A percentile compares a stretch with the other conserved stretches of the same genome.
These are phyloP conservation scores for Lyophyllum semitale DNA, from an alignment of 768 basidiomycete species.

Conservation along the genomic window DNA sequence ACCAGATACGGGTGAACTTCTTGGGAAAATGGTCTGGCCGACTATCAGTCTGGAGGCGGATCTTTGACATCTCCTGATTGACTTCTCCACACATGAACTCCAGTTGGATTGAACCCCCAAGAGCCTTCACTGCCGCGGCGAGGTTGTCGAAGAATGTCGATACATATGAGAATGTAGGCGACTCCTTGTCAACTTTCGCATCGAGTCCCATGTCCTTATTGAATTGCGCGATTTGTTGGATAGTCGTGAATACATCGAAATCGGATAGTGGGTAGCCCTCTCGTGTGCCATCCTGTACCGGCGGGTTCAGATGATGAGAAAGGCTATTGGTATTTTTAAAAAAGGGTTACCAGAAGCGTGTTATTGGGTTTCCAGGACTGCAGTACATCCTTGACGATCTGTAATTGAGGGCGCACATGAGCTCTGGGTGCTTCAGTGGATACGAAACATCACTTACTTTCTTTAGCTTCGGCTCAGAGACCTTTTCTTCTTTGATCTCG, in stretches of 20 bases:
- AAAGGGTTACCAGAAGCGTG: no score
- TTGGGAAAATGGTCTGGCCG: conserved; percentile 29
- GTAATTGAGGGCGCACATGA: neutral
- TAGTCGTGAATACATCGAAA: conserved; percentile 16
- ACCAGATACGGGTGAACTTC: conserved; percentile 32
- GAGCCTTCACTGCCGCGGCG: conserved; percentile 21
- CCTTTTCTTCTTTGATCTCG: no score
- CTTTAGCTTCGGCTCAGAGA: conserved; percentile 6
- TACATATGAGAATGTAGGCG: no score
- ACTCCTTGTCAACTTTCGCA: no score
- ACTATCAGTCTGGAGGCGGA: conserved; percentile 26
- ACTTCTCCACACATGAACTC: conserved; percentile 33
- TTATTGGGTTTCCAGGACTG: conserved; percentile 28
- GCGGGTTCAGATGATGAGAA: no score
- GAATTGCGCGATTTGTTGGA: conserved; percentile 22
- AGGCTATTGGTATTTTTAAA: no score
- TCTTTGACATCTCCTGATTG: conserved; percentile 29
- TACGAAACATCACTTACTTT: neutral
- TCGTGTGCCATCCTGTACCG: no score
- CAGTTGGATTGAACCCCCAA: conserved; percentile 24
- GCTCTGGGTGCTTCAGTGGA: no score
- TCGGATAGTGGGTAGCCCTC: conserved; percentile 17
- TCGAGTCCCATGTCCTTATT: no score
- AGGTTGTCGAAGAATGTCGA: no score
- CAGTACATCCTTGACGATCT: conserved; percentile 16